Evolutionary conservation across 2,329 filamentous ascomycete species (phyloP), one percentile per base, ranked within the genome.

Genomic region (Acephala macrosclerotiorum): DNA sequence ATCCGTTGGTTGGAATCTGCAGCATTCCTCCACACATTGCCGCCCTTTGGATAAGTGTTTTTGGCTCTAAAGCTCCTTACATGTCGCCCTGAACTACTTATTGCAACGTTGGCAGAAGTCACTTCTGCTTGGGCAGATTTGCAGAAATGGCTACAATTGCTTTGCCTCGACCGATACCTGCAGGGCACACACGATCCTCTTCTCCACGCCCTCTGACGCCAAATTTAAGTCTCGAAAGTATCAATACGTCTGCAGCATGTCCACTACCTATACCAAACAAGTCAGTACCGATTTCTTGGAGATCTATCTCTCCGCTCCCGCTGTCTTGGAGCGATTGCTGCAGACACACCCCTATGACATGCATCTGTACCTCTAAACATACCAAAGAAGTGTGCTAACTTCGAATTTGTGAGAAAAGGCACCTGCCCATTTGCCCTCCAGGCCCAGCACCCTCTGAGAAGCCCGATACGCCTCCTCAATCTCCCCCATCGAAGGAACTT

Each of bases 341-440:
- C 12, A 42, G 38, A 42, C 4, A 14, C 9, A 33, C 29, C 9
- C 29, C 29, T 9, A 33, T 33, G 29, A 33, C 29, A 33, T 33
- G 29, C 29, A 33, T 9, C 4, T 33, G 4, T 33, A 33, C 29
- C 29, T 9, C 29, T 9, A 33, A 33, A 33, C 29, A 33, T 33
- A 33, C 14, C 5, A 42, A 42, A 42, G 38, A 5, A 14, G 12
- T 42, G 14, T 6, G 12, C 38, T 42, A 12, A 33, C 29, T 33
- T 33, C 9, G 29, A 33, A 33, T 33, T 5, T 33, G 29, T 33
- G 29, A 9, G 29, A 33, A 33, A 33, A 42, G 96, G 79, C 93
- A 97, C 79, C 84, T 97, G 26, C 94, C 94, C n/a, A 82, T 90
- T 72, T 97, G 93, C 79, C 91, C 93, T n/a, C 88, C 94, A 1